Base-by-base conservation (phyloP, 2,329 filamentous ascomycete species). In the Colletotrichum sidae region DNA sequence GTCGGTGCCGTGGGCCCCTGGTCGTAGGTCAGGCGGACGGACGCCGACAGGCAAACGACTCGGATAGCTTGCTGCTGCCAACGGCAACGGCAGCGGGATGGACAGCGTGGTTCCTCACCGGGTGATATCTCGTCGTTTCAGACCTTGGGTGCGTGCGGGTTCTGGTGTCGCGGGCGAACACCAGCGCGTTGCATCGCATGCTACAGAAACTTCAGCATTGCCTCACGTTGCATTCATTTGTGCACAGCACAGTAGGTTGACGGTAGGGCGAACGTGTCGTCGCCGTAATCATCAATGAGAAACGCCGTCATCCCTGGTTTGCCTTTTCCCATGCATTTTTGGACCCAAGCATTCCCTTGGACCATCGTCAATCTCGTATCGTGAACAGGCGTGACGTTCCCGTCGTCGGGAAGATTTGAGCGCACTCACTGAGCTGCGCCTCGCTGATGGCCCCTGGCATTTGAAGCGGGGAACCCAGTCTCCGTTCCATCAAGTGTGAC, bases 101-200 rank as follows among this genome's bases (percentile, higher is more conserved):
- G 10, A 9, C 12, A 13, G 13, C 15, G 13, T 13, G 17, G 17
- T 39, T 51, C 51, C 62, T 61, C 62, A 53, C 62, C 46, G 58
- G 62, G 62, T 65, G 62, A 65, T 65, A 65, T 65, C 51, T 57
- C 52, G 56, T 56, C 45, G 62, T 65, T 65, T 65, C 62, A 65
- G 58, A 65, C 52, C 42, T 42, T 46, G 57, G 4, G 52, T 65
- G 57, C 39, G 52, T 65, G 57, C 39, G 62, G 38, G 51, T 50
- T 45, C 25, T 49, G 38, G 39, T 52, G 55, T 25, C 56, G n/a
- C 52, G 25, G 46, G 38, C 42, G 10, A n/a, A 7, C 44, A 42
- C 35, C 25, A 25, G 25, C 25, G 25, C 25, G 25, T 25, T 25
- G 25, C 25, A 25, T 25, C 25, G 25, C 25, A 25, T 25, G 25